phyloP scores from a whole-genome alignment of 768 basidiomycete species.

The Lactarius tabidus region DNA sequence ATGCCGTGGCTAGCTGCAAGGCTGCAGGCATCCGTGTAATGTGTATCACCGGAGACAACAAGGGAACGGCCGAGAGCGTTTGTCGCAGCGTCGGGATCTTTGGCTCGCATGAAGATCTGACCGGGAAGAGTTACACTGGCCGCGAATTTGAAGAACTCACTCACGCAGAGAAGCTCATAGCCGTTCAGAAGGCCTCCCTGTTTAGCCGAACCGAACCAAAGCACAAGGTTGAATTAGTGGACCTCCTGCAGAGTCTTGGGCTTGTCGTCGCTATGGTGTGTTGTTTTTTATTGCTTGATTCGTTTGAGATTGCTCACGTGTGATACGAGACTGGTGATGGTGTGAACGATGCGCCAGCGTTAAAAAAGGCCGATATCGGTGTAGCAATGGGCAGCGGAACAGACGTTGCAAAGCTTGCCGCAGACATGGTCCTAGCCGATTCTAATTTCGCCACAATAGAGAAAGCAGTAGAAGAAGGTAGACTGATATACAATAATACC shows the following conservation, averaged over 20 bases:
- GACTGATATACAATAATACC: slow-evolving; percentile 98
- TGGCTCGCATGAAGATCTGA: slow-evolving; percentile 76
- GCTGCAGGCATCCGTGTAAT: slow-evolving; percentile 94
- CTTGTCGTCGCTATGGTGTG: slow-evolving; percentile 92
- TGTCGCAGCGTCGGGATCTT: slow-evolving; percentile 96
- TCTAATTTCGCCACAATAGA: slow-evolving; percentile 99
- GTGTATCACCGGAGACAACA: slow-evolving; percentile 98
- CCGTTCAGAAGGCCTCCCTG: slow-evolving; percentile 83
- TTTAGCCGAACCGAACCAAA: slow-evolving; percentile 93
- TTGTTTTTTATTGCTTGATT: slow-evolving; percentile 20
- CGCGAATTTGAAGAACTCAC: slow-evolving; percentile 81
- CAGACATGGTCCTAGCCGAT: slow-evolving; percentile 96
- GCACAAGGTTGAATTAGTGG: slow-evolving; percentile 93
- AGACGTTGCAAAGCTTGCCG: slow-evolving; percentile 95
- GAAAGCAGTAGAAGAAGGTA: slow-evolving; percentile 92
- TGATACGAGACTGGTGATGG: slow-evolving; percentile 81
- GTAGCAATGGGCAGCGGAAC: slow-evolving; percentile 99
- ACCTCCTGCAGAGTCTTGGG: slow-evolving; percentile 86
- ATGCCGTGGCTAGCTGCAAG: slow-evolving; percentile 83
- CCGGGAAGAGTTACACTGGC: slow-evolving; percentile 95
- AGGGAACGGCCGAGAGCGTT: slow-evolving; percentile 95
- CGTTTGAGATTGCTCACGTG: slow-evolving; percentile 15
- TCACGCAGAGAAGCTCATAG: slow-evolving; percentile 75
- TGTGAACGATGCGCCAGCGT: slow-evolving; percentile 95
- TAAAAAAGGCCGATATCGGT: slow-evolving; percentile 97